Base-by-base conservation (phyloP, 2,329 filamentous ascomycete genomes). In the Trichoderma pleuroti region DNA sequence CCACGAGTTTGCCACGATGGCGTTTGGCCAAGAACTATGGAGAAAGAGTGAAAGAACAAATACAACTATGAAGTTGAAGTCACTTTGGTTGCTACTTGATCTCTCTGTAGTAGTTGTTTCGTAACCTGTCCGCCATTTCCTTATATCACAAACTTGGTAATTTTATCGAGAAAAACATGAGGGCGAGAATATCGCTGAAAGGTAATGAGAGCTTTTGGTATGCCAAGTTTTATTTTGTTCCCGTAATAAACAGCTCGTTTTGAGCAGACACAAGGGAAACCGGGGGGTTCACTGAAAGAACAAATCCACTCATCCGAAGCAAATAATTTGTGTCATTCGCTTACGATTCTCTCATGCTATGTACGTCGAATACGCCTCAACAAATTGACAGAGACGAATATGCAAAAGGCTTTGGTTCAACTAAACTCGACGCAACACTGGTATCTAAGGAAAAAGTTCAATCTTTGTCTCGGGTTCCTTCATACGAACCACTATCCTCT, bases 401-500 rank as follows among this genome's bases (percentile, higher is more conserved):
- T 28, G 26, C 26, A 28, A 28, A 28, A 3, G 26, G 26, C 26
- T 28, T 5, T 28, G 5, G 26, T 3, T 28, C 26, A 28, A 28
- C 26, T 34, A 49, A 49, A 21, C 5, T 26, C 64, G 3, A 16
- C 56, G 18, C 16, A n/a, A 26, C 14, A 5, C 30, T 39, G 42
- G 24, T 7, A 30, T 24, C 12, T 34, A 46, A 7, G 30, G 36
- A 11, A 61, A 16, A 5, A 11, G 12, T 26, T 28, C 65, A 34
- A 56, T 46, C 18, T 46, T 49, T 21, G 59, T 56, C 24, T 70
- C 59, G 12, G 32, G 67, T 12, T 70, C 67, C 24, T 70, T 70
- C 12, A 70, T n/a, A 10, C 67, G 46, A 21, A 70, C 39, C 34
- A 70, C 68, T 10, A 70, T 36, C 18, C 68, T 57, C 52, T 67